Conservation (phyloP, 805 yeast genomes). For the Ogataea degrootiae region DNA sequence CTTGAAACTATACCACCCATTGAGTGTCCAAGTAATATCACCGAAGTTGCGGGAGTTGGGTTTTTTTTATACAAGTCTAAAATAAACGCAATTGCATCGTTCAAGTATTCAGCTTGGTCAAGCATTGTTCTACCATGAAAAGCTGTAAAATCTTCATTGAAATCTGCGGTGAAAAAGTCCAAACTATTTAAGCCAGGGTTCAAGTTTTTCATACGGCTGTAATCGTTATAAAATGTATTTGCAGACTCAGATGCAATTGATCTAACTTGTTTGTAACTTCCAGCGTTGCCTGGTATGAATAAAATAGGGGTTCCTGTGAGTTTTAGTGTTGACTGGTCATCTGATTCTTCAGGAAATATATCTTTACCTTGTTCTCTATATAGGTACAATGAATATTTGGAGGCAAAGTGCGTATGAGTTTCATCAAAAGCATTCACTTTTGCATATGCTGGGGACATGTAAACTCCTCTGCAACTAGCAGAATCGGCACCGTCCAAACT, state of each 20-base stretch:
- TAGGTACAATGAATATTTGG: conserved; percentile 77
- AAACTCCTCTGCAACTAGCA: conserved; percentile 57
- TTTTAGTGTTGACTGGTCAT: conserved; percentile 8
- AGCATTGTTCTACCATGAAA: conserved; percentile 90
- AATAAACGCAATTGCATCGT: conserved; percentile 80
- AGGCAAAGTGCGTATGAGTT: conserved; percentile 63
- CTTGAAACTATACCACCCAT: conserved; percentile 98
- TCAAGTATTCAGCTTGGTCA: conserved; percentile 89
- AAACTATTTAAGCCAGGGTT: conserved; percentile 40
- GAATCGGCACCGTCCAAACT: conserved; percentile 41
- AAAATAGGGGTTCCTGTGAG: conserved; percentile 79
- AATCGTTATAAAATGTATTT: conserved; percentile 40
- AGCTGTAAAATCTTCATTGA: conserved; percentile 94
- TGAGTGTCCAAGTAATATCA: conserved; percentile 82
- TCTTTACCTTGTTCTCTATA: conserved; percentile 82
- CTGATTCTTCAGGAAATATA: conserved; percentile 41
- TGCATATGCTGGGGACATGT: conserved; percentile 84
- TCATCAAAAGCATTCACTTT: conserved; percentile 67
- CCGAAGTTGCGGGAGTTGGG: conserved; percentile 42
- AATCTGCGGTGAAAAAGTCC: conserved; percentile 90
- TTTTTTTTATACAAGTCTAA: conserved; percentile 54
- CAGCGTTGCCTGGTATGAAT: conserved; percentile 97
- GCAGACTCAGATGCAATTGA: conserved; percentile 87
- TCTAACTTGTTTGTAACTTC: conserved; percentile 83
- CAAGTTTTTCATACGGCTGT: conserved; percentile 21